Evolutionary conservation across 169 alveolate genomes (phyloP).

Genomic region (Plasmodium vivax): DNA sequence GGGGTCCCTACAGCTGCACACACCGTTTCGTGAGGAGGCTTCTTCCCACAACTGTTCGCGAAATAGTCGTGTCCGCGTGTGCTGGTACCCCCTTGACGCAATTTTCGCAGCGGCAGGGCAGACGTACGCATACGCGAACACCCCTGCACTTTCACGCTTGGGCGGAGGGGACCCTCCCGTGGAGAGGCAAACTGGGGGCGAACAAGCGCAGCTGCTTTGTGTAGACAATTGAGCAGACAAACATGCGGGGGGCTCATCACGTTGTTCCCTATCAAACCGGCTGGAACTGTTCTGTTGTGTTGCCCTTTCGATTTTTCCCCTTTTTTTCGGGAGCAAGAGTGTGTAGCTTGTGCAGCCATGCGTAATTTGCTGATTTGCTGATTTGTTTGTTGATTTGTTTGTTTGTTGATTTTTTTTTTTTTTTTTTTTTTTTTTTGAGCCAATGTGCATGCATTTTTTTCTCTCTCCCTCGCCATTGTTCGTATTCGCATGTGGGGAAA

Average conservation of each 20-base stretch:
- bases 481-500: neutral
- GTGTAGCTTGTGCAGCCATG: neutral
- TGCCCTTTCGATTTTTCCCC: neutral
- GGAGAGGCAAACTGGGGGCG: too few relatives aligned
- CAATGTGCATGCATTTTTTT: neutral
- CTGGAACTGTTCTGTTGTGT: neutral
- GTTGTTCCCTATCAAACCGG: neutral
- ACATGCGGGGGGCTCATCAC: neutral
- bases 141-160: too few relatives aligned
- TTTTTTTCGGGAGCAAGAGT: neutral
- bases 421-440: neutral
- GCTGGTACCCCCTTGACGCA: too few relatives aligned
- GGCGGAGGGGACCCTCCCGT: too few relatives aligned
- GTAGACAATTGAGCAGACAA: neutral
- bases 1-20: neutral
- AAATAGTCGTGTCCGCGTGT: neutral
- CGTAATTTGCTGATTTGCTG: neutral
- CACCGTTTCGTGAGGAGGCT: neutral
- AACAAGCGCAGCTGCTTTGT: neutral
- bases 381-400: too few relatives aligned
- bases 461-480: neutral
- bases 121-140: too few relatives aligned
- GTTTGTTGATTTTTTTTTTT: too few relatives aligned
- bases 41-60: neutral
- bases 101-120: too few relatives aligned